Conservation (phyloP, 495 filamentous ascomycete genomes). For the Platismatia glauca region DNA sequence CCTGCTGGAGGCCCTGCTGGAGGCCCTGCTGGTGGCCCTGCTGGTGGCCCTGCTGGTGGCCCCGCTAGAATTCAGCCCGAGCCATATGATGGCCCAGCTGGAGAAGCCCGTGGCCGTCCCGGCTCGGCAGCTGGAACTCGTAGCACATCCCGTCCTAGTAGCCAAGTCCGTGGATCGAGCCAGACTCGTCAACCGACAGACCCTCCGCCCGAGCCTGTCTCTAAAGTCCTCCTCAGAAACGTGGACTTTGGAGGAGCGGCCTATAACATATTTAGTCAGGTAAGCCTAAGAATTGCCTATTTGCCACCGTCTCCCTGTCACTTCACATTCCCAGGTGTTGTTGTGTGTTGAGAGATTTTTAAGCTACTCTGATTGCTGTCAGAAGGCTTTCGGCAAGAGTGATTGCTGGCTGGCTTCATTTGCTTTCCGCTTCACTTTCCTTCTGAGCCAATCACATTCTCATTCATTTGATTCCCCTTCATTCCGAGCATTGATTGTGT, state of each 20-base stretch:
- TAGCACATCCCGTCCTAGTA: constrained; percentile 34
- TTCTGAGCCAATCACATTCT: too few relatives aligned
- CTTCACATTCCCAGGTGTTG: neutral
- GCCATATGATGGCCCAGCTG: constrained; percentile 14
- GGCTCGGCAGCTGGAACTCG: constrained; percentile 34
- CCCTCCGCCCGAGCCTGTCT: constrained; percentile 5
- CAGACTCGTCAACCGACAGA: constrained; percentile 7
- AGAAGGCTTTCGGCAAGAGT: neutral
- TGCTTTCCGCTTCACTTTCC: neutral
- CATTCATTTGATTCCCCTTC: neutral
- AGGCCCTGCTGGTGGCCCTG: constrained; percentile 32
- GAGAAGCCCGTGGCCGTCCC: constrained; percentile 21
- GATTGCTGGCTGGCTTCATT: neutral
- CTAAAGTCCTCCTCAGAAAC: constrained; percentile 15
- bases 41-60: too few relatives aligned
- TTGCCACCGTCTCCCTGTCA: neutral
- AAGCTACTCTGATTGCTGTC: neutral
- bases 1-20: constrained; percentile 32
- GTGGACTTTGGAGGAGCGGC: constrained; percentile 19
- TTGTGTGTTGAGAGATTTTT: neutral
- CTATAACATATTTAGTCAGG: constrained; percentile 6
- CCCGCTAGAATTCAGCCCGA: constrained; percentile 21
- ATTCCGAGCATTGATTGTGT: neutral
- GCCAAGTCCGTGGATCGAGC: constrained; percentile 32
- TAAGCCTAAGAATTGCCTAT: constrained; percentile 3